Evolutionary conservation across 2,329 filamentous ascomycete species (phyloP), one percentile per base, ranked within the genome.

Genomic region (Mariannaea elegans): DNA sequence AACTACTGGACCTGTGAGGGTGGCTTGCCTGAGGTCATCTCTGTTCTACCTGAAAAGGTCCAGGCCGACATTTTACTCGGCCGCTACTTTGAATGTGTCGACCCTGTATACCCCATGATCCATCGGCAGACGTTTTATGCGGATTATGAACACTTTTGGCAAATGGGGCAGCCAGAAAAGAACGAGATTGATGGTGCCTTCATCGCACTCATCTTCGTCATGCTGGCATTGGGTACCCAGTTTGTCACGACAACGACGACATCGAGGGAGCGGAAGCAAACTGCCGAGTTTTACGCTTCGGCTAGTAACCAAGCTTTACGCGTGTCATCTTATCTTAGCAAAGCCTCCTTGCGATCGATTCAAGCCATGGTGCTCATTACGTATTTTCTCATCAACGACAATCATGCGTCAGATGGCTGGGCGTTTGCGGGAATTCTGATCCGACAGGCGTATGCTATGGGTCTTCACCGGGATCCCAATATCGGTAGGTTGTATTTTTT

Each of bases 1-100:
- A 94, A 94, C 72, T 94, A 94, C 75, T 94, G 91, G 91, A 94
- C 90, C 3, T 92, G 89, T 69, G 85, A 89, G 61, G 91, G 91
- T 46, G 91, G 90, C 0, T 77, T 94, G 16, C 81, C 86, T 8
- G 91, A 94, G 75, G 90, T 93, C 7, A 87, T 93, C 41, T 87
- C 85, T 1, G 90, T 93, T 3, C 78, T 94, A 12, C 91, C 91
- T 0, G 89, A 89, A 57, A 93, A 92, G 76, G 77, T 89, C 8
- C 90, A 93, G 73, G 89, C 90, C 52, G 90, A 94, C 65, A 88
- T 91, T 36, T 79, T 94, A 12, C 75, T 90, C 32, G 78, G 75
- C 48, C 81, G 85, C 36, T 90, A 90, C 71, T 89, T 89, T 65
- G 87, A 90, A 70, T 88, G 85, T 64, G 90, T 94, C 47, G 91